These are phyloP conservation scores for Sclerotinia nivalis DNA, from an alignment of 2,329 filamentous ascomycete species.

Conservation along the genomic window DNA sequence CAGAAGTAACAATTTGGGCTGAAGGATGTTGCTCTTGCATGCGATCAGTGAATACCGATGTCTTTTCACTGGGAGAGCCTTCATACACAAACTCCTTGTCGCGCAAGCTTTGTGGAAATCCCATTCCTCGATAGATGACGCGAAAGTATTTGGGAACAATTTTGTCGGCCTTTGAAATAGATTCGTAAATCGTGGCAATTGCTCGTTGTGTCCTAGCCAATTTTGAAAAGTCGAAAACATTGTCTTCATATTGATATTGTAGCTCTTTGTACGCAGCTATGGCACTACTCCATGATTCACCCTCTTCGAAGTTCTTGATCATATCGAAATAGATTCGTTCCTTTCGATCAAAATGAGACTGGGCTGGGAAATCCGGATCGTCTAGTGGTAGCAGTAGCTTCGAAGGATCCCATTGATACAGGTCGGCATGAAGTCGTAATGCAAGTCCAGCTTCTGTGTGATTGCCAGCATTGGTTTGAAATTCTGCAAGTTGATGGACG, in stretches of 20 bases:
- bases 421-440: conserved; percentile 83
- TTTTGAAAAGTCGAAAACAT: conserved; percentile 88
- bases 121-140: conserved; percentile 84
- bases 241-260: conserved; percentile 85
- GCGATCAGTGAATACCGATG: conserved; percentile 81
- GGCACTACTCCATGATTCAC: conserved; percentile 90
- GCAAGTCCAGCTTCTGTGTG: conserved; percentile 86
- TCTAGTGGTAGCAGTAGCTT: conserved; percentile 63
- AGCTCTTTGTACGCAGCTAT: conserved; percentile 88
- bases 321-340: conserved; percentile 91
- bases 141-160: conserved; percentile 85
- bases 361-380: conserved; percentile 77
- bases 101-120: conserved; percentile 76
- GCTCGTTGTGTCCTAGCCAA: conserved; percentile 85
- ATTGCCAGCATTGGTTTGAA: conserved; percentile 76
- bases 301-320: conserved; percentile 92
- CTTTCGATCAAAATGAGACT: conserved; percentile 88
- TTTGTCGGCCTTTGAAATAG: conserved; percentile 77
- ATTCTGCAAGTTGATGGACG: conserved; percentile 82
- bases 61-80: conserved; percentile 72
- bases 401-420: conserved; percentile 86
- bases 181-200: conserved; percentile 90
- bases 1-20: conserved; percentile 74
- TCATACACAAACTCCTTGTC: conserved; percentile 95
- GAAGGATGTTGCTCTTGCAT: conserved; percentile 89